Conservation (phyloP, 306 rosid species). For the Boehmeria nivea region DNA sequence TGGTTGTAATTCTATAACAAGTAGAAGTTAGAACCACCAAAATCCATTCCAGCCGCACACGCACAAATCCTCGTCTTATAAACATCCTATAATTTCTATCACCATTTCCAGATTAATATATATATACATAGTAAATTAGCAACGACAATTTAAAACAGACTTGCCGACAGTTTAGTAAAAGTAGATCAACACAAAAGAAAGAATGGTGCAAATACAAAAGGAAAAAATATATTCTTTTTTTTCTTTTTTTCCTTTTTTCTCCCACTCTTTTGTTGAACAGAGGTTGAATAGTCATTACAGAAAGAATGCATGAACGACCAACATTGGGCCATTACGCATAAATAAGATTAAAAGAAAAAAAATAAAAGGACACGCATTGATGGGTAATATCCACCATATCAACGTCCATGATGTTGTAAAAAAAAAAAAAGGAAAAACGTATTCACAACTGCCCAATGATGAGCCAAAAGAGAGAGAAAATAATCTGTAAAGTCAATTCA, state of each 20-base stretch:
- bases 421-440: not conserved
- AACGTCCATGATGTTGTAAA: slow-evolving; percentile 14
- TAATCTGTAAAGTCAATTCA: not conserved
- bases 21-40: too few relatives aligned
- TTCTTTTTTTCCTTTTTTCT: not conserved
- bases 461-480: slow-evolving; percentile 24
- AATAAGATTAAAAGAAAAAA: not conserved
- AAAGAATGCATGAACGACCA: slow-evolving; percentile 5
- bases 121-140: too few relatives aligned
- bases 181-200: not conserved
- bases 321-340: slow-evolving; percentile 28
- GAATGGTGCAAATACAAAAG: not conserved
- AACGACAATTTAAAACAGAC: too few relatives aligned
- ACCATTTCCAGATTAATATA: too few relatives aligned
- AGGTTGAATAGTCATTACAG: slow-evolving; percentile 7
- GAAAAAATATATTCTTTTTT: not conserved
- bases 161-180: too few relatives aligned
- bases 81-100: too few relatives aligned
- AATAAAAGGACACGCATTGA: slow-evolving; percentile 20
- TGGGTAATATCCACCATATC: slow-evolving; percentile 13
- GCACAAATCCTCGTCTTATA: too few relatives aligned
- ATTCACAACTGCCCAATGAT: slow-evolving; percentile 30
- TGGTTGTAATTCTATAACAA: too few relatives aligned
- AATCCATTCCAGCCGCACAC: too few relatives aligned
- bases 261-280: slow-evolving; percentile 9